Base-by-base conservation (phyloP, 2,329 filamentous ascomycete species). In the Fusarium austroafricanum region DNA sequence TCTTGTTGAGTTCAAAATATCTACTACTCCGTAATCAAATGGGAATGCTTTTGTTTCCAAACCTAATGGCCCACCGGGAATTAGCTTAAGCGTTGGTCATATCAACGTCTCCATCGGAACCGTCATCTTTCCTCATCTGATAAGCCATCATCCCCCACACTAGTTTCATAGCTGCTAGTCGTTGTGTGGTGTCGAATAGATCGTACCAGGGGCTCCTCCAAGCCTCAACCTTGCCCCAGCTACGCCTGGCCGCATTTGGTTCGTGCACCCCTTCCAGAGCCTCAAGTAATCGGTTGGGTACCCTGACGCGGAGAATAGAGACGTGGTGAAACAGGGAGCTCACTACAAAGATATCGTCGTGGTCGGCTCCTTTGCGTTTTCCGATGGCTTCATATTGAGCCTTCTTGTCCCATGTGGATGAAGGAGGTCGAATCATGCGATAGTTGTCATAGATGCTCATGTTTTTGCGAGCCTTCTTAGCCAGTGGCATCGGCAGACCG, bases 301-400 rank as follows among this genome's bases (percentile, higher is more conserved):
- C 86, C n/a, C 87, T 82, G 26, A 89, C 83, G 23, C 88, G 79
- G 58, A 90, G 71, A 46, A 90, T 75, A 26, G 82, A 85, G 14
- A 90, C 65, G 71, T 90, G 88, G 71, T 90, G 88, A 73, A 89
- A 89, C 29, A 90, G 75, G 6, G 82, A 83, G 75, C 86, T 89
- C 39, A 90, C 74, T 39, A 90, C 80, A 65, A 89, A 90, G 3
- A 90, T 79, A 68, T 90, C 88, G 67, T 90, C 88, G 71, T 84
- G 85, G 33, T 80, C 80, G 3, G 76, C 79, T 3, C 83, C 84
- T 2, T 70, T 70, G 12, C 76, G 74, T 65, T 83, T 84, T 7
- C 88, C 88, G 58, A 90, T 86, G 21, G 87, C 82, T 62, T 81
- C 76, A 73, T 90, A 90, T 33, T 82, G 80, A 29, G 84, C 83